Base-by-base conservation (phyloP, 306 rosid genomes). In the Acacia confusa region DNA sequence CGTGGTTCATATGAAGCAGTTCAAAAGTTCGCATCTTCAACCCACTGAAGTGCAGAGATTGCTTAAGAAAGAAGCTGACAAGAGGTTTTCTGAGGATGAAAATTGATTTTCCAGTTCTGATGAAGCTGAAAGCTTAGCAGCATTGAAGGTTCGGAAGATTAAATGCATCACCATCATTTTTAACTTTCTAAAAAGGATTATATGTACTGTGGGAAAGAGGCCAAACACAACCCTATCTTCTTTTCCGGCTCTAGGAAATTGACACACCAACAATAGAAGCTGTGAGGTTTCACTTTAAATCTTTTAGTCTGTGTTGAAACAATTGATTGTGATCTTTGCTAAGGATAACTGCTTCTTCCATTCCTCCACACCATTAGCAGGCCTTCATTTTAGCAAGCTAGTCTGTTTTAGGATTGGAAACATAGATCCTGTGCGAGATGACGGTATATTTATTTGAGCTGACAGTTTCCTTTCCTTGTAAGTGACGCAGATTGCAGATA, bases 1-100 rank as follows among this genome's bases (percentile, higher is more conserved):
- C 78, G 86, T 88, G 22, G 74, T 89, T 84, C 87, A 81, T 72
- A 40, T 88, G 48, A 91, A 85, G 88, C 95, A 91, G 84, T 74
- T 77, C 38, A 88, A 55, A 22, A 82, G 79, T 53, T 91, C 92
- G 47, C 68, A 77, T 68, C 78, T 88, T 84, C 85, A 78, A 20
- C 79, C 86, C 15, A 15, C 73, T 40, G 90, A 91, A 77, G 89
- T 91, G 78, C 93, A 85, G 87, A 83, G 82, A 24, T 48, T 80
- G 75, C 85, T 89, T 19, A 89, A 89, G 87, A 76, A 86, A 73
- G 77, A 78, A 57, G 92, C 93, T 2, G 89, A 89, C 25, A 80
- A 91, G 82, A 81, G 88, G 70, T 91, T 89, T 86, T 85, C 89
- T 30, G 86, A 82, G 77, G 85, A 83, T 77, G 81, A 27, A 57